Percentiles rank a stretch among this genome's conserved stretches.
These are phyloP conservation scores for Umbelopsis vinacea DNA, from an alignment of 192 early-diverging fungal species.

Conservation along the genomic window DNA sequence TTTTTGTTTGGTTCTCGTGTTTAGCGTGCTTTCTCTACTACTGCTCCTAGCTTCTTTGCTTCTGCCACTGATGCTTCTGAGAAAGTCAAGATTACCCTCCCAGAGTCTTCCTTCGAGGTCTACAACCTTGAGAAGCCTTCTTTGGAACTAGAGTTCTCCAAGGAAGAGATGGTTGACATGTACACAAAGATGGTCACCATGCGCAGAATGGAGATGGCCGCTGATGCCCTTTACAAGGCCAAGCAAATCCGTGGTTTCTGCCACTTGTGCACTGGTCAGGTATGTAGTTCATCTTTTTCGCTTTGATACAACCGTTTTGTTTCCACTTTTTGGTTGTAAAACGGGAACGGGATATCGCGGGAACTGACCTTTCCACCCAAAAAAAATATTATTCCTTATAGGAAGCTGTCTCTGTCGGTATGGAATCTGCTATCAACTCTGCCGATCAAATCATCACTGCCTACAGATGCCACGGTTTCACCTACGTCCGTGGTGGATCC, in stretches of 20 bases:
- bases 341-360: constrained; percentile 18
- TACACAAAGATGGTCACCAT: constrained; percentile 90
- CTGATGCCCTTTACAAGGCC: constrained; percentile 94
- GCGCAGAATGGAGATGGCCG: constrained; percentile 91
- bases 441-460: constrained; percentile 96
- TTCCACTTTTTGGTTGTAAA: background rate
- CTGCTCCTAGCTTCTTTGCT: constrained; percentile 32
- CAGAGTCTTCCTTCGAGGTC: constrained; percentile 73
- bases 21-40: constrained; percentile 46
- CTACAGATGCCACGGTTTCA: constrained; percentile 99
- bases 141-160: constrained; percentile 65
- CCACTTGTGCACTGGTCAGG: constrained; percentile 97
- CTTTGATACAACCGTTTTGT: constrained; percentile 9
- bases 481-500: constrained; percentile 80
- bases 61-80: constrained; percentile 27
- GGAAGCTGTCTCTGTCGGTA: constrained; percentile 93
- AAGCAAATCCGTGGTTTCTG: constrained; percentile 98
- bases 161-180: constrained; percentile 76
- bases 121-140: constrained; percentile 82
- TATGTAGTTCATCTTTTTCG: constrained; percentile 26
- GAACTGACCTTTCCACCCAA: background rate
- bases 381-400: constrained; percentile 28
- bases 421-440: constrained; percentile 87
- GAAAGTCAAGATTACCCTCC: constrained; percentile 71
- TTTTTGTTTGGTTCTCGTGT: background rate